These are phyloP conservation scores for Verticillium longisporum DNA, from an alignment of 2,329 filamentous ascomycete species.

Conservation along the genomic window DNA sequence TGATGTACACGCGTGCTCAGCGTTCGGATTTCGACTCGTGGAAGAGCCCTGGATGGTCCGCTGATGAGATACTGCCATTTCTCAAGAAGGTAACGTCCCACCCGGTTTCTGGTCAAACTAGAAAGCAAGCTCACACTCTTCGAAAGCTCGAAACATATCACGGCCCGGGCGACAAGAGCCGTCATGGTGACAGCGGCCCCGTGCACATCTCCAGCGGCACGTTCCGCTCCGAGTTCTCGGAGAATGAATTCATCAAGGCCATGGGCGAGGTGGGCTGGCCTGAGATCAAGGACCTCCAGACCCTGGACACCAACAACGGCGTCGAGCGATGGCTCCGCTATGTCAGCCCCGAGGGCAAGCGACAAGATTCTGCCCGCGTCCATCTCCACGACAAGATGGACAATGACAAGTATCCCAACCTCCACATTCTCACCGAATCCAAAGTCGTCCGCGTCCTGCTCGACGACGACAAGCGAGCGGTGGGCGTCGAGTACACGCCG, in stretches of 20 bases:
- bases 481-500: slow-evolving; percentile 52
- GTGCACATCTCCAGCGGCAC: slow-evolving; percentile 41
- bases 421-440: slow-evolving; percentile 23
- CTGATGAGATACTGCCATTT: slow-evolving; percentile 42
- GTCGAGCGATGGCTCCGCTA: slow-evolving; percentile 20
- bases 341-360: slow-evolving; percentile 26
- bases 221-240: slow-evolving; percentile 25
- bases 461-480: slow-evolving; percentile 39
- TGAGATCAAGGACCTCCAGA: slow-evolving; percentile 41
- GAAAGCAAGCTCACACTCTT: not conserved
- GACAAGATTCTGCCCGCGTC: slow-evolving; percentile 22
- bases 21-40: slow-evolving; percentile 43
- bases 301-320: slow-evolving; percentile 32
- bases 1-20: slow-evolving; percentile 39
- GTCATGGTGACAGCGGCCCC: slow-evolving; percentile 40
- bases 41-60: slow-evolving; percentile 43
- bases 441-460: slow-evolving; percentile 32
- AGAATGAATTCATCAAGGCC: slow-evolving; percentile 37
- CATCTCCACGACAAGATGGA: slow-evolving; percentile 22
- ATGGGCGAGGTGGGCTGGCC: slow-evolving; percentile 35
- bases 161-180: slow-evolving; percentile 13
- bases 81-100: slow-evolving; percentile 34
- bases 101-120: not conserved
- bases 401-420: slow-evolving; percentile 18
- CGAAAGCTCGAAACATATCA: slow-evolving; percentile 17